A percentile compares a stretch with the other conserved stretches of the same genome.
Conservation (phyloP, 108 stramenopile species). For the Seminavis robusta region DNA sequence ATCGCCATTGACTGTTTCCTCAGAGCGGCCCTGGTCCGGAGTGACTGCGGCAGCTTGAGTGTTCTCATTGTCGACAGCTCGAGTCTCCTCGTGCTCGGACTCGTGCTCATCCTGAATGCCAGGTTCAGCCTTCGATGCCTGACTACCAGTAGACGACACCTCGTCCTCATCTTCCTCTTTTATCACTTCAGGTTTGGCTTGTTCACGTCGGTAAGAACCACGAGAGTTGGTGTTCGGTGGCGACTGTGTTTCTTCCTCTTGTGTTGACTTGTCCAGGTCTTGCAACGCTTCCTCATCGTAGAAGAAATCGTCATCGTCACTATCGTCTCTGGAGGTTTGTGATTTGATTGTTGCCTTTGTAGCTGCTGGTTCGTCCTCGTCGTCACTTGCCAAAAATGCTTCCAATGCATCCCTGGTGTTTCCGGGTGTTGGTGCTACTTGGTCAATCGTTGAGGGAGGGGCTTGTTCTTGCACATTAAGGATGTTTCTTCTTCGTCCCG, state of each 20-base stretch:
- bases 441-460: neutral
- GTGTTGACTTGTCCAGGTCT: no score
- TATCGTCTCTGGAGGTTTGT: slow-evolving; percentile 15
- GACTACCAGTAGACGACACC: neutral
- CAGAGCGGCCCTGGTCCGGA: no score
- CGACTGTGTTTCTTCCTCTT: slow-evolving; percentile 3
- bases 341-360: neutral
- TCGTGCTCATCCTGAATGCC: neutral
- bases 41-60: no score
- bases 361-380: slow-evolving; percentile 17
- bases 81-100: no score
- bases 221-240: no score
- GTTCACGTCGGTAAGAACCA: no score
- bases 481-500: neutral
- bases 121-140: neutral
- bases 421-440: neutral
- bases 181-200: no score
- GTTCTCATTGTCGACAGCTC: no score
- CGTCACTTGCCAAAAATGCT: slow-evolving; percentile 46
- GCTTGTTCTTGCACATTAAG: neutral
- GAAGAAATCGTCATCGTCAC: slow-evolving; percentile 41
- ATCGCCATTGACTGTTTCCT: no score
- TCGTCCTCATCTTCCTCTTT: slow-evolving; percentile 14
- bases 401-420: slow-evolving; percentile 36
- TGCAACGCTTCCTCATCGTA: slow-evolving; percentile 32